Conservation (phyloP, 352 stramenopile genomes). For the Pythium sukuiense region DNA sequence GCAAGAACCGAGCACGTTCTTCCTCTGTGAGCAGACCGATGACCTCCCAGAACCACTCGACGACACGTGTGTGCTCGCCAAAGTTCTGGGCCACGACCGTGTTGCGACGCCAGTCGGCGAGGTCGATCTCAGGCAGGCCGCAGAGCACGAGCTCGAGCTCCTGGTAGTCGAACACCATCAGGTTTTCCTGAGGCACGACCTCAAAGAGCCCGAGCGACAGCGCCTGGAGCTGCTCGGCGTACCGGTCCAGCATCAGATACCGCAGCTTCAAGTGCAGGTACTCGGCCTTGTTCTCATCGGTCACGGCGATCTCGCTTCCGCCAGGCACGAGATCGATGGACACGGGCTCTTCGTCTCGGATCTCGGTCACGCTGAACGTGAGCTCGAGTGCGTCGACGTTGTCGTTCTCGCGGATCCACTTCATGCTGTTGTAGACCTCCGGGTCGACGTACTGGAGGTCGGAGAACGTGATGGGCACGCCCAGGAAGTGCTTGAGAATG, state of each 20-base stretch:
- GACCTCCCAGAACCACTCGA: constrained; percentile 82
- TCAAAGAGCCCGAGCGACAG: constrained; percentile 94
- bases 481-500: constrained; percentile 80
- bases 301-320: constrained; percentile 80
- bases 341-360: constrained; percentile 53
- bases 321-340: constrained; percentile 64
- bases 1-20: constrained; percentile 77
- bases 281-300: constrained; percentile 94
- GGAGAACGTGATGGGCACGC: constrained; percentile 79
- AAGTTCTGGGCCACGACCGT: constrained; percentile 62
- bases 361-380: constrained; percentile 73
- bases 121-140: constrained; percentile 84
- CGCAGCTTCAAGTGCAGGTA: constrained; percentile 94
- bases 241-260: constrained; percentile 94
- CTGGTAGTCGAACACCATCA: constrained; percentile 98
- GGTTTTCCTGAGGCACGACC: constrained; percentile 94
- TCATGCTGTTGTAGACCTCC: constrained; percentile 78
- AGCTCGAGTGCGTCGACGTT: constrained; percentile 65
- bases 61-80: constrained; percentile 40
- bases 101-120: constrained; percentile 87
- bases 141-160: constrained; percentile 92
- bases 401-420: constrained; percentile 69
- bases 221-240: constrained; percentile 90
- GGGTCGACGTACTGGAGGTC: constrained; percentile 81
- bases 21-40: constrained; percentile 59